Conservation (phyloP, 441 rosid species). For the Pelargonium exstipulatum region DNA sequence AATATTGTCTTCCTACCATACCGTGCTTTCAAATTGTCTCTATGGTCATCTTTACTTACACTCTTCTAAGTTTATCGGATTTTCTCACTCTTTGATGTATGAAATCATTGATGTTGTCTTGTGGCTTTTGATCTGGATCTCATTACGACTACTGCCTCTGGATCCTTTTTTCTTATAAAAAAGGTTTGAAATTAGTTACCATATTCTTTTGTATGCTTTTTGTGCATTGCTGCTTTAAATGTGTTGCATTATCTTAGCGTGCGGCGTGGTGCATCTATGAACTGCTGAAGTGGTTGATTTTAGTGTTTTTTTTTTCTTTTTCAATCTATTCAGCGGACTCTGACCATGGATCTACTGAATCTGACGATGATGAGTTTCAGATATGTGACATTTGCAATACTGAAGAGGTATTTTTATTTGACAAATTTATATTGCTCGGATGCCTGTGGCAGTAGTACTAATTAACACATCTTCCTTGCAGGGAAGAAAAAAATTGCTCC, state of each 20-base stretch:
- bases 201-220: background rate
- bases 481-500: conserved; percentile 94
- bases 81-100: background rate
- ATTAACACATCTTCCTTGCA: conserved; percentile 32
- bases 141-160: background rate
- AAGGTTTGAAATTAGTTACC: background rate
- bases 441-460: conserved; percentile 16
- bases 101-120: background rate
- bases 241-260: background rate
- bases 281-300: background rate
- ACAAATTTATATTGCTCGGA: conserved; percentile 19
- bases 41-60: conserved; percentile 4
- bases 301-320: conserved; percentile 5
- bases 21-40: conserved; percentile 6
- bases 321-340: conserved; percentile 71
- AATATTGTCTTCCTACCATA: background rate
- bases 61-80: background rate
- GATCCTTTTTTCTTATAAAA: too few species aligned
- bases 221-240: background rate
- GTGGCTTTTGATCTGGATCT: conserved; percentile 6
- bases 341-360: conserved; percentile 71
- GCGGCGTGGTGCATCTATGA: background rate
- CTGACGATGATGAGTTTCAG: conserved; percentile 99
- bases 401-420: conserved; percentile 67
- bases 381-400: conserved; percentile 84